Conservation (phyloP, 2,329 filamentous ascomycete genomes). For the Botrytis galanthina region DNA sequence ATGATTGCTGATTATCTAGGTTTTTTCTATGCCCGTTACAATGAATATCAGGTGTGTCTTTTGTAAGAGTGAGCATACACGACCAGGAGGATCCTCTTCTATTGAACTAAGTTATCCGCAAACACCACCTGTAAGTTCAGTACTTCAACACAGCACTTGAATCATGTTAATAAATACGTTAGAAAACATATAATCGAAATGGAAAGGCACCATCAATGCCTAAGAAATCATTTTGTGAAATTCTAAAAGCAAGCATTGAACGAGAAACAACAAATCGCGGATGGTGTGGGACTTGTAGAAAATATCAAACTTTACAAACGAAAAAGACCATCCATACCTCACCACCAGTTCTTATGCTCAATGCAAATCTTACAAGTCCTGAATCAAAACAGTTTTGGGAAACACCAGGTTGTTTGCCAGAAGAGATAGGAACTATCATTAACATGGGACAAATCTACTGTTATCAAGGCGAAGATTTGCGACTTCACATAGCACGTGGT, state of each 20-base stretch:
- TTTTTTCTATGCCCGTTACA: slow-evolving; percentile 67
- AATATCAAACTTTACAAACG: slow-evolving; percentile 84
- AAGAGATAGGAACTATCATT: slow-evolving; percentile 89
- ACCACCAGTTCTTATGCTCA: slow-evolving; percentile 84
- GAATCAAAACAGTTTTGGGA: slow-evolving; percentile 83
- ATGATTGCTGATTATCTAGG: slow-evolving; percentile 40
- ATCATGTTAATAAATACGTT: slow-evolving; percentile 26
- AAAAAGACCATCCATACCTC: slow-evolving; percentile 80
- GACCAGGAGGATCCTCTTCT: slow-evolving; percentile 74
- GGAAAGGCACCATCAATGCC: slow-evolving; percentile 52
- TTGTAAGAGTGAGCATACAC: slow-evolving; percentile 81
- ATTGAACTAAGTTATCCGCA: slow-evolving; percentile 83
- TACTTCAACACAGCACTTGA: not conserved
- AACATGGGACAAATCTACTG: slow-evolving; percentile 91
- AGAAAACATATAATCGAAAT: slow-evolving; percentile 51
- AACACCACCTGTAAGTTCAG: slow-evolving; percentile 30
- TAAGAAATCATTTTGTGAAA: slow-evolving; percentile 75
- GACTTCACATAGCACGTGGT: slow-evolving; percentile 73
- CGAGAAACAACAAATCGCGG: slow-evolving; percentile 84
- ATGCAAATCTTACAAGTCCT: slow-evolving; percentile 69
- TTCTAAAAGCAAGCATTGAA: slow-evolving; percentile 90
- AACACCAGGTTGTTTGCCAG: slow-evolving; percentile 84
- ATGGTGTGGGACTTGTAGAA: slow-evolving; percentile 88
- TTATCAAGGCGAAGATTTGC: slow-evolving; percentile 88
- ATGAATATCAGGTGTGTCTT: slow-evolving; percentile 79